Percentiles rank a stretch among this genome's conserved stretches.
Evolutionary conservation across 192 early-diverging fungal species (phyloP).

Genomic region (Spizellomyces punctatus): DNA sequence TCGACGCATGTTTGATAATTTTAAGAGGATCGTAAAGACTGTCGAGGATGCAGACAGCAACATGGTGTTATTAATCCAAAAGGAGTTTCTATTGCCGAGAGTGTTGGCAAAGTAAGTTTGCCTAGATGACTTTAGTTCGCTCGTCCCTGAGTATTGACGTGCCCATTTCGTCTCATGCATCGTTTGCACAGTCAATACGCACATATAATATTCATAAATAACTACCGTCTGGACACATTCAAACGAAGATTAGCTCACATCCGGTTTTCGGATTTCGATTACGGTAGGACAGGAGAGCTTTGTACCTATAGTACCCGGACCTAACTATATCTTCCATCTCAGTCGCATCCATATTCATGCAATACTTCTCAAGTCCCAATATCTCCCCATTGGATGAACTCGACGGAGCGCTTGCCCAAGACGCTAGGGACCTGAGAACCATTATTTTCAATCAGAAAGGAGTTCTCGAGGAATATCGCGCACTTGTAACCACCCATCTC

Average conservation of each 20-base stretch:
- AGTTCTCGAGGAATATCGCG: slow-evolving; percentile 43
- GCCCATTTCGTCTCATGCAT: not conserved
- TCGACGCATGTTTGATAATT: slow-evolving; percentile 64
- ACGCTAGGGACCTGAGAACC: slow-evolving; percentile 46
- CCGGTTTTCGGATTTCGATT: slow-evolving; percentile 50
- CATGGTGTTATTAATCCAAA: slow-evolving; percentile 47
- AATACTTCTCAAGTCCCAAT: slow-evolving; percentile 39
- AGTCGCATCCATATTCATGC: slow-evolving; percentile 45
- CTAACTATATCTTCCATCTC: not conserved
- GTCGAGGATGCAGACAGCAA: slow-evolving; percentile 60
- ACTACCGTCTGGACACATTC: slow-evolving; percentile 55
- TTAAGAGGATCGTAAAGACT: slow-evolving; percentile 62
- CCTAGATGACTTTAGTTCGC: not conserved
- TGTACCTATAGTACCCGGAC: not conserved
- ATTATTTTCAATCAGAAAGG: slow-evolving; percentile 50
- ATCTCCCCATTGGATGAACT: slow-evolving; percentile 40
- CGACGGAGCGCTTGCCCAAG: slow-evolving; percentile 46
- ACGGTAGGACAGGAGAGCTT: slow-evolving; percentile 23
- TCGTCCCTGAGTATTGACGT: not conserved
- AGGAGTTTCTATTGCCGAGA: slow-evolving; percentile 53
- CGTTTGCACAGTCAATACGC: slow-evolving; percentile 44
- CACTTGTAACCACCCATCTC: slow-evolving; percentile 20
- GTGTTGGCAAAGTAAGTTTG: slow-evolving; percentile 47
- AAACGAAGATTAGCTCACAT: slow-evolving; percentile 53
- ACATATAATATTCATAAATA: slow-evolving; percentile 54